Base-by-base conservation (phyloP, 2,329 filamentous ascomycete genomes). In the Dactylellina parvicollis region DNA sequence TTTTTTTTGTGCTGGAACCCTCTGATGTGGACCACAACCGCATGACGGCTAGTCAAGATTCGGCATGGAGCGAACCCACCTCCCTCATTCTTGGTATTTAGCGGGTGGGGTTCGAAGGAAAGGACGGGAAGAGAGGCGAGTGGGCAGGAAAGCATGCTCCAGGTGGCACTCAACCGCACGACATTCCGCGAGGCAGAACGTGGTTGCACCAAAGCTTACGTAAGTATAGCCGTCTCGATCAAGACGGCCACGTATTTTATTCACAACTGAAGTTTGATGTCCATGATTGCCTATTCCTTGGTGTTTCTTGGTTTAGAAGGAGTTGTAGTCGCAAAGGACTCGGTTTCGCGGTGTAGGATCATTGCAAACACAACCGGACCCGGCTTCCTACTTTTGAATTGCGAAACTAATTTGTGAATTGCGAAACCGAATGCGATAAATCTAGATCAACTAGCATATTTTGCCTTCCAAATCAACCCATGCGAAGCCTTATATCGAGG, bases 1-100 rank as follows among this genome's bases (percentile, higher is more conserved):
- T 32, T 32, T 12, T 32, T 50, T 66, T 22, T 42, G 38, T 60
- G 16, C n/a, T 28, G 26, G 14, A 5, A 9, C 46, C 9, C 46
- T 46, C 3, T 28, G 52, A 18, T 54, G 55, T 54, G 42, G 62
- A 60, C 30, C 64, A 69, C 46, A 69, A 69, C 64, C 47, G 64
- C 55, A 69, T 38, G 26, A 44, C 32, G 22, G 22, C 57, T 62
- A 64, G 57, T 56, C 66, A 64, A 52, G 34, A 72, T 72, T 72
- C 44, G 57, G 66, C 34, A 44, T 71, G 56, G 66, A 57, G 47
- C 66, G 56, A 71, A 52, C 65, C 65, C 62, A 57, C 52, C 34
- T 26, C 55, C 36, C 55, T 55, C 40, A 38, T 61, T 69, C 64
- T 61, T 70, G 65, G 65, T 55, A 46, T 61, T 57, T 60, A 55